These are phyloP conservation scores for Podospora pseudocomata DNA, from an alignment of 495 filamentous ascomycete genomes.

Conservation along the genomic window DNA sequence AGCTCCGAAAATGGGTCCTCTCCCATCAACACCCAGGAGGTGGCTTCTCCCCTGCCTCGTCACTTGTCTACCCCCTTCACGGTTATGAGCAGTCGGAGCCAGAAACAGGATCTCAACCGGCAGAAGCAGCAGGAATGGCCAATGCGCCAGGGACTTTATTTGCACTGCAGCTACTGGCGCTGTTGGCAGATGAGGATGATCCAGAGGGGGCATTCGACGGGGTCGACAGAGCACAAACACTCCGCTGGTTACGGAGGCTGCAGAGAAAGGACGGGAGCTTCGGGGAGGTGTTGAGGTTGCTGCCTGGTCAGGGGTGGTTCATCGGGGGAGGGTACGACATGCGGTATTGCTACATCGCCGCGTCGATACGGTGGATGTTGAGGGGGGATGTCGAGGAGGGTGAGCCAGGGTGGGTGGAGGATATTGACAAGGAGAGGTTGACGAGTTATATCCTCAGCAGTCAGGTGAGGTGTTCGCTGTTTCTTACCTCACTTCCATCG, in stretches of 20 bases:
- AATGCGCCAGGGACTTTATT: slow-evolving; percentile 85
- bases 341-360: slow-evolving; percentile 79
- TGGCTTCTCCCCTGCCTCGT: slow-evolving; percentile 73
- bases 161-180: slow-evolving; percentile 67
- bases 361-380: slow-evolving; percentile 78
- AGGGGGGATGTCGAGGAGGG: slow-evolving; percentile 53
- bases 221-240: slow-evolving; percentile 62
- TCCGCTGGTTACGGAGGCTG: slow-evolving; percentile 70
- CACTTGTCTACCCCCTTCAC: slow-evolving; percentile 37
- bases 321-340: slow-evolving; percentile 79
- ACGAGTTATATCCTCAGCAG: slow-evolving; percentile 58
- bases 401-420: slow-evolving; percentile 53
- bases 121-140: slow-evolving; percentile 67
- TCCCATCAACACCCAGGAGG: slow-evolving; percentile 77
- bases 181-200: slow-evolving; percentile 70
- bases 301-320: slow-evolving; percentile 40
- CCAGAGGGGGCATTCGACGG: slow-evolving; percentile 39
- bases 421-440: slow-evolving; percentile 71
- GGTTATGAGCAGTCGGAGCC: slow-evolving; percentile 36
- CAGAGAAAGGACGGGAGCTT: slow-evolving; percentile 89
- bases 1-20: slow-evolving; percentile 50
- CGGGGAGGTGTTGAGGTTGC: slow-evolving; percentile 67
- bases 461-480: not conserved
- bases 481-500: not conserved
- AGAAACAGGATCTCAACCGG: slow-evolving; percentile 27